Conservation (phyloP, 495 filamentous ascomycete genomes). For the Neurospora pannonica region DNA sequence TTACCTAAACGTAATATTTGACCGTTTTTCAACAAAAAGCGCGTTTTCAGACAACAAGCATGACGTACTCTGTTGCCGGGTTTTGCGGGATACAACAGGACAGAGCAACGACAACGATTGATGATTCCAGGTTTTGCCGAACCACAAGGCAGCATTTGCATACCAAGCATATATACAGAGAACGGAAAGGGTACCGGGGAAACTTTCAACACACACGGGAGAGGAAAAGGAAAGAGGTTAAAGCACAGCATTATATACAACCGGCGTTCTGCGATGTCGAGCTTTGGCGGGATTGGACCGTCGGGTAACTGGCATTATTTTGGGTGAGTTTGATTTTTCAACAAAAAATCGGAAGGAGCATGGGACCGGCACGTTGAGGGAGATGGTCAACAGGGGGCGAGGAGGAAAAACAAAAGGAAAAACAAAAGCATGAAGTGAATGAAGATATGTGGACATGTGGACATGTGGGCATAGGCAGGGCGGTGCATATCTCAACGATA, state of each 20-base stretch:
- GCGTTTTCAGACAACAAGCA: background rate
- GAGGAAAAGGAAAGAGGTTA: background rate
- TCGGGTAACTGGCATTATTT: background rate
- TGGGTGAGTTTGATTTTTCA: background rate
- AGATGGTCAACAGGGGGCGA: background rate
- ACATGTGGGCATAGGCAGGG: background rate
- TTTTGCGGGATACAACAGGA: background rate
- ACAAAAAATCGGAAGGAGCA: background rate
- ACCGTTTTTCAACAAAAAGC: background rate
- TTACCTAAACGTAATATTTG: background rate
- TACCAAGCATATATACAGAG: background rate
- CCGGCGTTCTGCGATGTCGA: background rate
- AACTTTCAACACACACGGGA: background rate
- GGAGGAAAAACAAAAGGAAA: background rate
- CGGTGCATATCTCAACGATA: background rate
- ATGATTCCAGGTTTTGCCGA: background rate
- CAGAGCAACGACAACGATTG: background rate
- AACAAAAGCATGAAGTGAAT: background rate
- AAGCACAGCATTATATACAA: background rate
- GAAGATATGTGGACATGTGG: background rate
- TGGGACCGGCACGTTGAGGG: background rate
- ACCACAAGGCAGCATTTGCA: background rate
- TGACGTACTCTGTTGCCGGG: background rate
- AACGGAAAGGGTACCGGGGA: background rate
- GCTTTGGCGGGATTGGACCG: background rate